A percentile compares a stretch with the other conserved stretches of the same genome.
phyloP scores from a whole-genome alignment of 2,329 filamentous ascomycete species.

The Dryadomyces sulphureus region DNA sequence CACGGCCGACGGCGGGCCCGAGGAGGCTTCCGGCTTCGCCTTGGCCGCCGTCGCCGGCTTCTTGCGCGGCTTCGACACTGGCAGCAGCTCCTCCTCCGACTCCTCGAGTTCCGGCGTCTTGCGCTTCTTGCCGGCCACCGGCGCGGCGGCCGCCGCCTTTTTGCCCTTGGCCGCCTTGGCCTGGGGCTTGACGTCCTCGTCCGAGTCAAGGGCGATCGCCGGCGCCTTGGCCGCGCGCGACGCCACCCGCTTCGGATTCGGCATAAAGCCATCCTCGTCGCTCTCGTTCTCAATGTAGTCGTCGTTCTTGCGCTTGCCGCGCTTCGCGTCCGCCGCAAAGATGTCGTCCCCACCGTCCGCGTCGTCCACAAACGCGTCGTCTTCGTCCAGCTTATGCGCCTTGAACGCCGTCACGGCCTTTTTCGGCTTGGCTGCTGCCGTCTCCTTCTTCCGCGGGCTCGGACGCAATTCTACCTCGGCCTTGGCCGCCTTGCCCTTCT shows the following conservation, averaged over 20 bases:
- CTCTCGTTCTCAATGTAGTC: conserved; percentile 58
- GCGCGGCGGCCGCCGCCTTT: conserved; percentile 13
- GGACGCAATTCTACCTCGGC: conserved; percentile 31
- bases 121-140: conserved; percentile 31
- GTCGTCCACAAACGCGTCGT: conserved; percentile 46
- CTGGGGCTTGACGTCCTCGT: conserved; percentile 17
- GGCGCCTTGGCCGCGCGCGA: conserved; percentile 25
- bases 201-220: conserved; percentile 17
- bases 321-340: conserved; percentile 58
- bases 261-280: conserved; percentile 53
- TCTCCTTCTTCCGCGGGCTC: conserved; percentile 33
- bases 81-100: conserved; percentile 36
- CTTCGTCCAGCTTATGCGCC: conserved; percentile 28
- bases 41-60: conserved; percentile 32
- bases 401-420: conserved; percentile 26
- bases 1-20: conserved; percentile 52
- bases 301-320: conserved; percentile 53
- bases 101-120: conserved; percentile 40
- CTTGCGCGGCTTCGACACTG: conserved; percentile 16
- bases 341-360: conserved; percentile 69
- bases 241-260: conserved; percentile 44
- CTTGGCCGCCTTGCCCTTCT: conserved; percentile 25
- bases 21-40: background rate
- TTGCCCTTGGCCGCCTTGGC: conserved; percentile 1
- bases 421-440: conserved; percentile 16